These are phyloP conservation scores for Talaromyces stipitatus DNA, from an alignment of 495 filamentous ascomycete species.

Conservation along the genomic window DNA sequence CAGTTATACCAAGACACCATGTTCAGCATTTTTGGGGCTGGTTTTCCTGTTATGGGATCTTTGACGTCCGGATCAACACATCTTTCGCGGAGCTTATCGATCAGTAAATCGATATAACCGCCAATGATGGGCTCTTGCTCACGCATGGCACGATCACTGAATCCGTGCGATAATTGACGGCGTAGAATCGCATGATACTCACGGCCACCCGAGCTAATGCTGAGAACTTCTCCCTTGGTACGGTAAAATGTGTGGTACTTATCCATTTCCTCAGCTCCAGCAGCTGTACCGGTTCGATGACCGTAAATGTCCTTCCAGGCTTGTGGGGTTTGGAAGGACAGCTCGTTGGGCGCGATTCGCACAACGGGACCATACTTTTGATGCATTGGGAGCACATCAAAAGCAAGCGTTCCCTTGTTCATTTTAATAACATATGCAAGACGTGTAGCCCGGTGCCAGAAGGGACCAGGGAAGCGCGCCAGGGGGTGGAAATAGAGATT, in stretches of 20 bases:
- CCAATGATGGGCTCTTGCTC: constrained; percentile 25
- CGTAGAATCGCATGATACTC: constrained; percentile 30
- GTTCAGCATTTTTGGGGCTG: constrained; percentile 13
- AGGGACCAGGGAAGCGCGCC: constrained; percentile 39
- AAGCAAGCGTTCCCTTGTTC: background rate
- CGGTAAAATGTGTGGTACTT: background rate
- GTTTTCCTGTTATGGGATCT: too few species aligned
- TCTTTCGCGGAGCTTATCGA: constrained; percentile 2
- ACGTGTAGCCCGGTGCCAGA: background rate
- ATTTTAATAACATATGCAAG: background rate
- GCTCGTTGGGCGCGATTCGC: constrained; percentile 43
- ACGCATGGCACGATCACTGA: constrained; percentile 38
- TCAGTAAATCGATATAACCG: constrained; percentile 13
- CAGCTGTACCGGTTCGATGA: constrained; percentile 19
- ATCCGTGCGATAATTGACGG: constrained; percentile 37
- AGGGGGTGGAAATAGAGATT: constrained; percentile 45
- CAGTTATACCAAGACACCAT: constrained; percentile 43
- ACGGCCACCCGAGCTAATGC: constrained; percentile 5
- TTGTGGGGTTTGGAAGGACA: constrained; percentile 40
- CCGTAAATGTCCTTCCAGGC: constrained; percentile 57
- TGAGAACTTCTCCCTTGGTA: background rate
- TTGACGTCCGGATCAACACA: background rate
- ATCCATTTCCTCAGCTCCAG: constrained; percentile 23
- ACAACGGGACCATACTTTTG: constrained; percentile 37
- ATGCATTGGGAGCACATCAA: constrained; percentile 14